Base-by-base conservation (phyloP, 495 filamentous ascomycete species). In the Choiromyces venosus region DNA sequence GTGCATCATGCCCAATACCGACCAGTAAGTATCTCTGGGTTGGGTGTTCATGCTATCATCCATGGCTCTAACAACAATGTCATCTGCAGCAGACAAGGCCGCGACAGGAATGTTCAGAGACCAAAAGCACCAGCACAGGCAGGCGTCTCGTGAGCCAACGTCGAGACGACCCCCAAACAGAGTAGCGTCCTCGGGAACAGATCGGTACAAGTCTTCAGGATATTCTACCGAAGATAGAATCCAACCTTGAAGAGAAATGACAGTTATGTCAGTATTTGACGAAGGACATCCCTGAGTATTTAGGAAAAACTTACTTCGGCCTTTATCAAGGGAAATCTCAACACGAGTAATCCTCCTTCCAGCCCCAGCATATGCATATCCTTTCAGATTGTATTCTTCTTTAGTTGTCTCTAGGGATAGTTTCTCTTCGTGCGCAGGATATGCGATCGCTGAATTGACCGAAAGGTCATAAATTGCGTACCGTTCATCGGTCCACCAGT, bases 1-100 rank as follows among this genome's bases (percentile, higher is more conserved):
- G 81, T 98, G 97, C 94, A 98, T 98, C 94, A 98, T 98, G 0
- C 94, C 94, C 61, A 97, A 83, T 25, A 97, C 94, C 71, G 88
- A 92, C 94, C 94, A 98, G 83, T 98, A 98, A 91, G 97, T 96
- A 77, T 98, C 94, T 73, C 91, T 86, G 8, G 94, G 94, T 80
- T 97, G 93, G 0, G 93, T 84, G 78, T 89, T 91, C 88, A 98
- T 89, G 39, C 90, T 88, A 66, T 98, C 94, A 79, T 98, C 94
- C 92, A 97, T 97, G 5, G 92, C 91, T 66, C 94, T 86, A 10
- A 97, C 90, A 66, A 96, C 84, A 21, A 97, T 87, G 73, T 94
- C 93, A 61, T 88, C 86, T 5, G 91, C 88, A 7, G 82, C 82
- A 65, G 84, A 82, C 33, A 98, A 84, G 56, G 90, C 88, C 1